Conservation (phyloP, 1,284 basidiomycete genomes). For the Ganoderma resinaceum region DNA sequence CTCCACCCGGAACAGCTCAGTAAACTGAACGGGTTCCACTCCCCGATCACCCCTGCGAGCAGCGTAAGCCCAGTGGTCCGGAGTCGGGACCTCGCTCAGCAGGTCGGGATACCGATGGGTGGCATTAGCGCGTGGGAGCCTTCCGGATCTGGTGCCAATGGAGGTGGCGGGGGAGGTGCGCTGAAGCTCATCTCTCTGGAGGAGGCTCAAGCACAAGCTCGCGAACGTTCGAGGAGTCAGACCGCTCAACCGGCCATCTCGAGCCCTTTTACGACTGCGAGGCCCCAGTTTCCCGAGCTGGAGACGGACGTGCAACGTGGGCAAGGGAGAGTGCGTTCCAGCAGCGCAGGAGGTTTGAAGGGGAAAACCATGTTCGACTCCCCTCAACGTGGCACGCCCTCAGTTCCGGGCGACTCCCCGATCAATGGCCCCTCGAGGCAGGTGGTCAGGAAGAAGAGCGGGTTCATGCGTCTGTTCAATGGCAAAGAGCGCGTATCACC, state of each 20-base stretch:
- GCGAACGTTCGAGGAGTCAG: conserved; percentile 59
- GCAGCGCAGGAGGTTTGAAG: conserved; percentile 59
- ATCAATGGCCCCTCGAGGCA: conserved; percentile 48
- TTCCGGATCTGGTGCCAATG: conserved; percentile 40
- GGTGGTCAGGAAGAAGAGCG: conserved; percentile 64
- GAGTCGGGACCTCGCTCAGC: conserved; percentile 40
- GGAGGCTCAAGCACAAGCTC: conserved; percentile 71
- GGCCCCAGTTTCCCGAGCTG: conserved; percentile 18
- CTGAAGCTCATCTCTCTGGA: conserved; percentile 77
- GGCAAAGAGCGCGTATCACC: conserved; percentile 48
- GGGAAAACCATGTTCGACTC: conserved; percentile 52
- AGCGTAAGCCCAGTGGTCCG: conserved; percentile 22
- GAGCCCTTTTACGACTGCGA: conserved; percentile 30
- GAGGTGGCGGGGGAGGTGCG: conserved; percentile 39
- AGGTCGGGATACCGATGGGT: conserved; percentile 43
- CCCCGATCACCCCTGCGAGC: conserved; percentile 13
- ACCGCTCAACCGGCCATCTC: conserved; percentile 47
- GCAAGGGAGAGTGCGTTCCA: conserved; percentile 51
- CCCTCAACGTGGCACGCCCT: conserved; percentile 40
- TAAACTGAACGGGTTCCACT: conserved; percentile 23
- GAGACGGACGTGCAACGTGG: conserved; percentile 22
- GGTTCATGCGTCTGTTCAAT: conserved; percentile 81
- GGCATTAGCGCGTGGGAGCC: conserved; percentile 54
- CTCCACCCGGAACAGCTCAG: conserved; percentile 27
- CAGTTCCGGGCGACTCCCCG: conserved; percentile 51